Evolutionary conservation across 768 basidiomycete species (phyloP).

Genomic region (Ephemerocybe angulata): DNA sequence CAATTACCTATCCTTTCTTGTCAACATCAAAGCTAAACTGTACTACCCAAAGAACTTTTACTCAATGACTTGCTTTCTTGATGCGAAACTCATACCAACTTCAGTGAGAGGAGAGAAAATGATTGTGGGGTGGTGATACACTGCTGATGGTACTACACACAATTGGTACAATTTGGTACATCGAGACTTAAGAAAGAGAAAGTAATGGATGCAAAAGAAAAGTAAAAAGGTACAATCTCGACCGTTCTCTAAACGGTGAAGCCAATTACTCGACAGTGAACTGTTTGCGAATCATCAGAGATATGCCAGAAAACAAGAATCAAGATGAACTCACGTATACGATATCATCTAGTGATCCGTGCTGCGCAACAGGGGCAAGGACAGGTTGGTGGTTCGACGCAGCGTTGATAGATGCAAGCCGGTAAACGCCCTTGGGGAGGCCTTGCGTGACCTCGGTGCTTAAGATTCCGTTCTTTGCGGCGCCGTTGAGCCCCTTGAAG

Average conservation of each 20-base stretch:
- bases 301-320: not conserved
- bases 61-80: not conserved
- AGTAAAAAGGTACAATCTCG: not conserved
- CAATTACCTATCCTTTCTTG: not conserved
- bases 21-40: not conserved
- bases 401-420: conserved; percentile 54
- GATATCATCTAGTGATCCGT: conserved; percentile 54
- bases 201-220: not conserved
- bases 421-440: conserved; percentile 57
- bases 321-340: conserved; percentile 43
- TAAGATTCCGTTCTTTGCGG: conserved; percentile 47
- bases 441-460: conserved; percentile 49
- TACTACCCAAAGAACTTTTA: not conserved
- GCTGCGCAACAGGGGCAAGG: conserved; percentile 57
- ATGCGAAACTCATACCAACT: no score
- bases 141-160: not conserved
- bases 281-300: conserved; percentile 7
- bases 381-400: conserved; percentile 59
- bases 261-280: conserved; percentile 24
- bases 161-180: not conserved
- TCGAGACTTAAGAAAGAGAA: not conserved
- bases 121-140: not conserved
- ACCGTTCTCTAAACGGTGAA: not conserved
- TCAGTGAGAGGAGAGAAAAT: no score
- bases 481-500: conserved; percentile 52